phyloP scores from a whole-genome alignment of 2,329 filamentous ascomycete species.

The Cytospora piceicola region DNA sequence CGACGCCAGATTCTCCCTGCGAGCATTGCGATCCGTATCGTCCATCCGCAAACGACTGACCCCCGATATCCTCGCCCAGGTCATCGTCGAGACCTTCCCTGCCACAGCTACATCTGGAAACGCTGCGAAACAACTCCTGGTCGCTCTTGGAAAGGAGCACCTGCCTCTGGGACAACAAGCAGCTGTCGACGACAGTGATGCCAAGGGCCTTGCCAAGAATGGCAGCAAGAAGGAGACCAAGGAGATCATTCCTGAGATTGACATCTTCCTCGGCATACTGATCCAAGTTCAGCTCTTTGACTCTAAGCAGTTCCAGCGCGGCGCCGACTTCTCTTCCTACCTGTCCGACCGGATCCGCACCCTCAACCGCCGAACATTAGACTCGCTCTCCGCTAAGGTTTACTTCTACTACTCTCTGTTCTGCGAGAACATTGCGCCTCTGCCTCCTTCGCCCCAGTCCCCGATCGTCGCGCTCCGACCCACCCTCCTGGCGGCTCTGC shows the following conservation, averaged over 20 bases:
- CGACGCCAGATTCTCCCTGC: conserved; percentile 91
- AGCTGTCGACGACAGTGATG: conserved; percentile 71
- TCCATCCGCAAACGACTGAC: conserved; percentile 91
- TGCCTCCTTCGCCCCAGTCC: conserved; percentile 86
- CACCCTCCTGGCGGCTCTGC: conserved; percentile 81
- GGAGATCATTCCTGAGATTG: conserved; percentile 83
- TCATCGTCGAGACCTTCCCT: conserved; percentile 80
- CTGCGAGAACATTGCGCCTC: conserved; percentile 85
- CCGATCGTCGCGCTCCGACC: conserved; percentile 86
- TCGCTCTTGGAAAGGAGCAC: conserved; percentile 69
- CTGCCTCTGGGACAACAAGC: conserved; percentile 63
- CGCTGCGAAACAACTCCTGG: conserved; percentile 71
- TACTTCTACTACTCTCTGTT: conserved; percentile 99
- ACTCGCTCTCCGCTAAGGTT: conserved; percentile 90
- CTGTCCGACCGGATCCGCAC: conserved; percentile 84
- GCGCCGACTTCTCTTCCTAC: conserved; percentile 81
- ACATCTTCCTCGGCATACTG: conserved; percentile 86
- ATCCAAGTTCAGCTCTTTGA: conserved; percentile 89
- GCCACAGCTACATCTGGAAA: conserved; percentile 62
- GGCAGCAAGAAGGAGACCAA: conserved; percentile 65
- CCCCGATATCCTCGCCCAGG: conserved; percentile 77
- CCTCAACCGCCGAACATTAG: conserved; percentile 90
- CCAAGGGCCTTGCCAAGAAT: conserved; percentile 57
- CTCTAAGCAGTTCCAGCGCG: conserved; percentile 76
- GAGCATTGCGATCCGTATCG: conserved; percentile 92